Evolutionary conservation across 768 basidiomycete genomes (phyloP).

Genomic region (Lactarius hatsudake): DNA sequence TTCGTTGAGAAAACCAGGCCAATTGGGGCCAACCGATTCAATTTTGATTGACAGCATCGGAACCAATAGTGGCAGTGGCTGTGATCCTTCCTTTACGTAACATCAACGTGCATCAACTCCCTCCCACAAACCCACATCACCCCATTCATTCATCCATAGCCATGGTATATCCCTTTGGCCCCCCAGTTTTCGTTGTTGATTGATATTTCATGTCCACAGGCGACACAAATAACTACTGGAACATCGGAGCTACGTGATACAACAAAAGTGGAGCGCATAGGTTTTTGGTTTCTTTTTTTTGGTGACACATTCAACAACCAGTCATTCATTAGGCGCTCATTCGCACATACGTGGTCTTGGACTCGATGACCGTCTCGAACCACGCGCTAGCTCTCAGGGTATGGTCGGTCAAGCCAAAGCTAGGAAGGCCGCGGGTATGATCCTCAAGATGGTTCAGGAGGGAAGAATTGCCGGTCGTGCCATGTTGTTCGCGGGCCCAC

Average conservation of each 20-base stretch:
- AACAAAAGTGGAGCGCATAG: constrained; percentile 92
- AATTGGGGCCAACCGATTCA: background rate
- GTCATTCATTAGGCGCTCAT: constrained; percentile 60
- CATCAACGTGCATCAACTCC: background rate
- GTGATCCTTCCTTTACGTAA: background rate
- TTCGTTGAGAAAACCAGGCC: background rate
- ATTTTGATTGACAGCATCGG: background rate
- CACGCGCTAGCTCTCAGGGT: constrained; percentile 83
- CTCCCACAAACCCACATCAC: background rate
- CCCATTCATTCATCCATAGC: constrained; percentile 5
- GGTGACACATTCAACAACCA: constrained; percentile 3
- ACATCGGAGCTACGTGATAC: constrained; percentile 81
- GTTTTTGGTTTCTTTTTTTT: constrained; percentile 35
- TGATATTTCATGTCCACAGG: constrained; percentile 35
- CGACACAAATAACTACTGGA: constrained; percentile 73
- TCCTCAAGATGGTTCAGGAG: constrained; percentile 97
- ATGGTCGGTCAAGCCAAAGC: constrained; percentile 98
- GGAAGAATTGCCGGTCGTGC: constrained; percentile 93
- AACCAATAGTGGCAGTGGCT: background rate
- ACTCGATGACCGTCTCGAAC: constrained; percentile 88
- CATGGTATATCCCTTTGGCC: constrained; percentile 32
- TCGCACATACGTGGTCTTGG: constrained; percentile 96
- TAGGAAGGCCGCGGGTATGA: constrained; percentile 95
- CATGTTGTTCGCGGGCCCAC: constrained; percentile 96
- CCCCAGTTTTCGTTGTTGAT: background rate